Base-by-base conservation (phyloP, 2,329 filamentous ascomycete species). In the Aspergillus sp. region DNA sequence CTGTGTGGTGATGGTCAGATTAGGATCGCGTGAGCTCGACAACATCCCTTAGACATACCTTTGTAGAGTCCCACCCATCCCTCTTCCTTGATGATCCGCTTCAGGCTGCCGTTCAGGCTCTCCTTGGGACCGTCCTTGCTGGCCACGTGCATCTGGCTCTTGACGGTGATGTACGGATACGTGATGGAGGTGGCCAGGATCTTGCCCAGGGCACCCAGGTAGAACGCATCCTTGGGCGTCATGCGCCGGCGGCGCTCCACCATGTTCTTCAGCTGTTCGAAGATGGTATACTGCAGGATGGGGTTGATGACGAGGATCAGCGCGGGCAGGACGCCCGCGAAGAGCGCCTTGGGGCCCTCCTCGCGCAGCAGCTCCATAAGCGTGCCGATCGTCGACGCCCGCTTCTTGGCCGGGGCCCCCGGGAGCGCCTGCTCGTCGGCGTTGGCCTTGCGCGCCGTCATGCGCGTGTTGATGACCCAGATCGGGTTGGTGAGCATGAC, bases 81-180 rank as follows among this genome's bases (percentile, higher is more conserved):
- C 75, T 97, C 93, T 68, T 97, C 89, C 59, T 78, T 82, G 55
- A 97, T 81, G 55, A 97, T 92, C 55, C 87, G 83, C 67, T 81
- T 85, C 68, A 99, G 82, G 44, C 86, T 89, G 60, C 86, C 82
- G 49, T 86, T 80, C 81, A 97, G 88, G 61, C 88, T 88, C 75
- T 95, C 88, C 74, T 88, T 88, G 58, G 85, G 86, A n/a, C 83
- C 82, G 57, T 85, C 86, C 65, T 85, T 85, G 57, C 82, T 86
- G 23, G 92, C 91, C 56, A 99, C 91, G 72, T 99, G 94, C 85
- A 96, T 96, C 70, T 91, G 85, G 75, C 91, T 96, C 86, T 99
- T 99, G 66, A 99, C 88, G 4, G 94, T 99, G 71, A 99, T 97
- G 71, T 99, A 99, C 10, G 94, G 94, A 73, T 99, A 99, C 5